A percentile compares a stretch with the other conserved stretches of the same genome.
These are phyloP conservation scores for Candida alai DNA, from an alignment of 805 yeast species.

Conservation along the genomic window DNA sequence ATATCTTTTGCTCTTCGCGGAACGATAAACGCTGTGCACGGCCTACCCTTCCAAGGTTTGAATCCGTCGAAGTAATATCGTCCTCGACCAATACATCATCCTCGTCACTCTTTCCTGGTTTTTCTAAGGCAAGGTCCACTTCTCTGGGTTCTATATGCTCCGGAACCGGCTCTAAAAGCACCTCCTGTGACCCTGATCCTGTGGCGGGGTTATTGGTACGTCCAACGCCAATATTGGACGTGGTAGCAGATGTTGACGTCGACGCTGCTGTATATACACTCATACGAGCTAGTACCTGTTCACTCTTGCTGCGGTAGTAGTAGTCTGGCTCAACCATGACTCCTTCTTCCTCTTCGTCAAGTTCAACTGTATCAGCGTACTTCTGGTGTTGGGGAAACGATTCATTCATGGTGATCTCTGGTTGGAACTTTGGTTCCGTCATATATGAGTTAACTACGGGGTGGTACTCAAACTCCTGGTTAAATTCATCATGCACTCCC, in stretches of 20 bases:
- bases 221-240: background rate
- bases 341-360: constrained; percentile 11
- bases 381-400: no score
- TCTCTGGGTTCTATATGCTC: background rate
- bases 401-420: background rate
- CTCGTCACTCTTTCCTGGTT: no score
- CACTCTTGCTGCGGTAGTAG: constrained; percentile 16
- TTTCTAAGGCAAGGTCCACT: background rate
- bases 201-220: background rate
- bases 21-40: constrained; percentile 14
- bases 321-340: constrained; percentile 12
- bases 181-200: background rate
- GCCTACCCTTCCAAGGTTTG: no score
- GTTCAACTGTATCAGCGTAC: no score
- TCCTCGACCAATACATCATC: no score
- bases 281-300: constrained; percentile 7
- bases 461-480: constrained; percentile 23
- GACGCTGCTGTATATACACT: constrained; percentile 1
- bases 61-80: no score
- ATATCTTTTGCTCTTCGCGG: constrained; percentile 15
- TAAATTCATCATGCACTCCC: no score
- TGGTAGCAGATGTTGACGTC: background rate
- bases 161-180: background rate
- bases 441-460: constrained; percentile 12
- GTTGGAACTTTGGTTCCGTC: background rate